phyloP scores from a whole-genome alignment of 306 rosid genomes.

The Corylus heterophylla region DNA sequence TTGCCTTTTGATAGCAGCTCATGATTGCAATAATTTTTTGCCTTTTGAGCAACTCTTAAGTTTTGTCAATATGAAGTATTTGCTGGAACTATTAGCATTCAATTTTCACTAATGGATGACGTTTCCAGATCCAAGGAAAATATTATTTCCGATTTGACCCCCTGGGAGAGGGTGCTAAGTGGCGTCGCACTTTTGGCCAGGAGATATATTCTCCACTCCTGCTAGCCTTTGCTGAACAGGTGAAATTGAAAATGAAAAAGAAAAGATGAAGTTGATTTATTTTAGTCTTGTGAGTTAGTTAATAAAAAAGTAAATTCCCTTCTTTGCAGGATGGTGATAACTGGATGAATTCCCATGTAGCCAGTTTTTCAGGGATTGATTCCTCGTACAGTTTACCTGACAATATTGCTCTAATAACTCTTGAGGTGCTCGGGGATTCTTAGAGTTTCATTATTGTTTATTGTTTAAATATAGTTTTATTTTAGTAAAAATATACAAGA shows the following conservation, averaged over 20 bases:
- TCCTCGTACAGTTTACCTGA: constrained; percentile 67
- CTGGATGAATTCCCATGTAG: constrained; percentile 58
- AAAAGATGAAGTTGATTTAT: background rate
- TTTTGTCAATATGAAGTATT: background rate
- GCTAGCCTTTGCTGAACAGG: constrained; percentile 79
- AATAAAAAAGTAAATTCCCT: constrained; percentile 2
- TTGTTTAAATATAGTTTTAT: background rate
- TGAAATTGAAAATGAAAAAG: constrained; percentile 10
- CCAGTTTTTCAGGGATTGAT: constrained; percentile 59
- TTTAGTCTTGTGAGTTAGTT: background rate
- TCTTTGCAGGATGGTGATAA: constrained; percentile 53
- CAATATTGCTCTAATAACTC: constrained; percentile 70
- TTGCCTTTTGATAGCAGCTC: background rate
- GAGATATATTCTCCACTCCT: constrained; percentile 89
- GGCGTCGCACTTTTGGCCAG: constrained; percentile 95
- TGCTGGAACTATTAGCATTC: constrained; percentile 14
- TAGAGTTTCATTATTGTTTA: background rate
- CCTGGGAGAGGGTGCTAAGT: constrained; percentile 82
- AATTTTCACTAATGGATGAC: constrained; percentile 7
- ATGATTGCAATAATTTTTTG: background rate
- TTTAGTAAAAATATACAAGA: background rate
- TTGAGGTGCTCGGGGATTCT: constrained; percentile 45
- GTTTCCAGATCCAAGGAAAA: constrained; percentile 74
- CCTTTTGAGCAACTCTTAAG: background rate
- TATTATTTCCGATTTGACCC: constrained; percentile 82